Evolutionary conservation across 352 stramenopile species (phyloP), one percentile per base, ranked within the genome.

Genomic region (Globisporangium perplexum): DNA sequence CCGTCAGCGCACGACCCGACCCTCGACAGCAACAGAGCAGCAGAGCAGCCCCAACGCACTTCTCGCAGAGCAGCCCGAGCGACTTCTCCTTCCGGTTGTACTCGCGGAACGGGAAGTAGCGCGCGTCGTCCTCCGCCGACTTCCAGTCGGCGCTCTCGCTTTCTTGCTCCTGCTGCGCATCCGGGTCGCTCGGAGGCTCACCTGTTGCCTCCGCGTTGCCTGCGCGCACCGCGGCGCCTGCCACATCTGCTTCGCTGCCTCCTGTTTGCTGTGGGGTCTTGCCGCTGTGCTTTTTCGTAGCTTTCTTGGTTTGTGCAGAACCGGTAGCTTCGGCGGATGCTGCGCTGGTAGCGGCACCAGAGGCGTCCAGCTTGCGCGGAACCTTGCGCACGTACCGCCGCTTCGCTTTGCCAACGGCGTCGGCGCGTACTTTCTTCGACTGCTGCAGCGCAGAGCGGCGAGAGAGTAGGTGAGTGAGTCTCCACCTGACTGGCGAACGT

Each of bases 31-130:
- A 2, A 26, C 23, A 14, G 26, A 17, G 44, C 31, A 26, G n/a
- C 1, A 14, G 12, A 6, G 14, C 12, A 54, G 17, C 41, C 46
- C 5, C 39, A 45, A 22, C 75, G 56, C 65, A 94, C 83, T 94
- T 94, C 71, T 92, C 83, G 60, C 81, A 92, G 6, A 94, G 66
- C 50, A 94, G 51, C 2, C 83, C 83, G 5, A 94, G 74, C 4
- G 83, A 94, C 42, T 94, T 94, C 33, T 94, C 79, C 64, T 94
- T 94, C 47, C 83, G 79, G 55, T 87, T 94, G 72, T 94, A 94
- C 65, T 92, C 81, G 57, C 81, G 72, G 55, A 86, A 92, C 7
- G 79, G 79, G 39, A 87, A 77, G 53, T 84, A 88, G 12, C 56
- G 61, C 7, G 63, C 57, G 50, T 83, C 67, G 12, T 80, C 63